These are phyloP conservation scores for Puya raimondii DNA, from an alignment of 176 grass and related monocot genomes.

Conservation along the genomic window DNA sequence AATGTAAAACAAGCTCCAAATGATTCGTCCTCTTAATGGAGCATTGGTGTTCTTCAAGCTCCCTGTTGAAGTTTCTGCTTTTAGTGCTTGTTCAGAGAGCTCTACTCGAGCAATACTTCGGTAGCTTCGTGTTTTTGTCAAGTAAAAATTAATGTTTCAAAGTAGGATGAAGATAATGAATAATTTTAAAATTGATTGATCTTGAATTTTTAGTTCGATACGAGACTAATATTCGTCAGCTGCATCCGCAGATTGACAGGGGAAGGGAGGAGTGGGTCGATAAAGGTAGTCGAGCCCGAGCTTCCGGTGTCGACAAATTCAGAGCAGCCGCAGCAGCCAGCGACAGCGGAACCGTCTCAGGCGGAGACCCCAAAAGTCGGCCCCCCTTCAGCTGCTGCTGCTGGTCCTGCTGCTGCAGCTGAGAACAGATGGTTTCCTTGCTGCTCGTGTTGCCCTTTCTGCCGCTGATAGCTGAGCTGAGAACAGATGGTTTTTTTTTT, in stretches of 20 bases:
- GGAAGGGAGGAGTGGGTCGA: conserved; percentile 2
- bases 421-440: conserved; percentile 40
- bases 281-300: conserved; percentile 21
- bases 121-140: no score
- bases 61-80: no score
- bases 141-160: no score
- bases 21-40: no score
- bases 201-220: neutral
- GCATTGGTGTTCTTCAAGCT: no score
- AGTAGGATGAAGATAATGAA: neutral
- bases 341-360: conserved; percentile 1
- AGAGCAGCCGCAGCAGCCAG: conserved; percentile 2
- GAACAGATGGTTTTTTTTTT: no score
- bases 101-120: no score
- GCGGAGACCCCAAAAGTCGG: neutral
- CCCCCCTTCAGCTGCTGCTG: conserved; percentile 7
- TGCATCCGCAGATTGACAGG: conserved; percentile 34
- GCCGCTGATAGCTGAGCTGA: conserved; percentile 26
- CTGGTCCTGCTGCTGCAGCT: neutral
- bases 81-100: no score
- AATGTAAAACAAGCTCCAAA: no score
- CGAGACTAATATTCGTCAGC: neutral
- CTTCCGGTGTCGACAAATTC: conserved; percentile 15
- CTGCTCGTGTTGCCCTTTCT: conserved; percentile 46
- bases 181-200: neutral